Evolutionary conservation across 805 yeast species (phyloP).

Genomic region (Lachancea quebecensis): DNA sequence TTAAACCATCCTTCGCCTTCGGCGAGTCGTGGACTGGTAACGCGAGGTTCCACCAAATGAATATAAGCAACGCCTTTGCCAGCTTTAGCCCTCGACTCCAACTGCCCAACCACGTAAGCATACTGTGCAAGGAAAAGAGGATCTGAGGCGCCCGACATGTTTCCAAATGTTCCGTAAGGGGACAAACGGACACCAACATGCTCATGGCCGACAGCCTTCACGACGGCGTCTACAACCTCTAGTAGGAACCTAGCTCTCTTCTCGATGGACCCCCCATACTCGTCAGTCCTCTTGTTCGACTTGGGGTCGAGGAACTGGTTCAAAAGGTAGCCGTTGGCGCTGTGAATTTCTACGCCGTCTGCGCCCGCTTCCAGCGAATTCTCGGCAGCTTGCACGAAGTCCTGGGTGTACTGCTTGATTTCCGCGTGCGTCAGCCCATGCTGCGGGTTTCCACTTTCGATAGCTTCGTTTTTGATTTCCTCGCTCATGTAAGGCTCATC

Average conservation of each 20-base stretch:
- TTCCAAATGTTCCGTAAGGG: conserved; percentile 38
- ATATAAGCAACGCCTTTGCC: conserved; percentile 38
- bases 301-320: conserved; percentile 48
- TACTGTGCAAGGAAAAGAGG: conserved; percentile 36
- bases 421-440: conserved; percentile 28
- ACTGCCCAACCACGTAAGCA: conserved; percentile 36
- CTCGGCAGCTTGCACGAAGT: conserved; percentile 43
- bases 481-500: conserved; percentile 33
- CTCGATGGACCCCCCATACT: conserved; percentile 50
- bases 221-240: conserved; percentile 46
- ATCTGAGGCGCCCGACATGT: conserved; percentile 35
- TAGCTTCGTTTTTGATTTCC: conserved; percentile 31
- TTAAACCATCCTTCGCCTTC: conserved; percentile 26
- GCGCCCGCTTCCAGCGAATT: conserved; percentile 33
- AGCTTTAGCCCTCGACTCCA: conserved; percentile 33
- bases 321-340: conserved; percentile 59
- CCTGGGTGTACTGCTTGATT: conserved; percentile 36
- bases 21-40: conserved; percentile 21
- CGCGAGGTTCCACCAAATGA: conserved; percentile 42
- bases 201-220: conserved; percentile 46
- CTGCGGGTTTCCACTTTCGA: conserved; percentile 26
- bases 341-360: conserved; percentile 63
- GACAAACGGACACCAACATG: conserved; percentile 44
- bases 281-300: conserved; percentile 42
- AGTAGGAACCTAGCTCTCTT: conserved; percentile 40